These are phyloP conservation scores for Aureobasidium lini DNA, from an alignment of 2,329 filamentous ascomycete species.

Conservation along the genomic window DNA sequence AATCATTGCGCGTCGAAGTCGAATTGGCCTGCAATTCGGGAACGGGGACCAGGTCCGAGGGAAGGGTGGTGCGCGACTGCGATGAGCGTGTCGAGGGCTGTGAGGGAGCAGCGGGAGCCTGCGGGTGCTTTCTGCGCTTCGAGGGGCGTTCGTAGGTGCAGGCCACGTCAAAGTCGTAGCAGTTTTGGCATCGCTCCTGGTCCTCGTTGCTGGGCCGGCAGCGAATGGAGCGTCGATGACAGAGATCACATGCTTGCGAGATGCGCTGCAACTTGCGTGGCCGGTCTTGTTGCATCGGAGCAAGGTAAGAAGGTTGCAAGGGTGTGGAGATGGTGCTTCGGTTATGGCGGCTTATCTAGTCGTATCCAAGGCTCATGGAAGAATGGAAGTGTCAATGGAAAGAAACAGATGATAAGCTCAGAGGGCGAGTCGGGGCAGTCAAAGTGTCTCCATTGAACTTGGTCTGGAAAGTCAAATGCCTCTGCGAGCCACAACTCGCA, in stretches of 20 bases:
- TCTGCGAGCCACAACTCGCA: neutral
- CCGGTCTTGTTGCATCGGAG: slow-evolving; percentile 21
- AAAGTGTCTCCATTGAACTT: neutral
- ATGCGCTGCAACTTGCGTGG: slow-evolving; percentile 30
- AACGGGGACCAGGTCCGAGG: neutral
- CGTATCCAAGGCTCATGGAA: neutral
- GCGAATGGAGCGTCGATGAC: slow-evolving; percentile 42
- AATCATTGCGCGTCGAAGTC: neutral
- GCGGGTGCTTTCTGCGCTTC: slow-evolving; percentile 25
- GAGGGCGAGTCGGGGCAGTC: no score
- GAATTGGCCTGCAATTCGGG: neutral
- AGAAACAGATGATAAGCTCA: neutral
- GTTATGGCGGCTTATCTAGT: no score
- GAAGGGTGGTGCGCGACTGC: neutral
- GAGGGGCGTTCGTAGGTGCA: slow-evolving; percentile 43
- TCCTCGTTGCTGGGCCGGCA: slow-evolving; percentile 34
- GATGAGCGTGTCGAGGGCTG: neutral
- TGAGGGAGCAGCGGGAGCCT: neutral
- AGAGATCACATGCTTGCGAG: slow-evolving; percentile 40
- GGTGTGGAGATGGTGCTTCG: no score
- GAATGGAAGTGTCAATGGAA: neutral
- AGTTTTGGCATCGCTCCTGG: slow-evolving; percentile 40
- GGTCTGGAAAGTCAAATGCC: neutral
- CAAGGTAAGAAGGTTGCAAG: neutral
- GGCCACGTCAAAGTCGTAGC: slow-evolving; percentile 41